Evolutionary conservation across 768 basidiomycete genomes (phyloP).

Genomic region (Multifurca ochricompacta): DNA sequence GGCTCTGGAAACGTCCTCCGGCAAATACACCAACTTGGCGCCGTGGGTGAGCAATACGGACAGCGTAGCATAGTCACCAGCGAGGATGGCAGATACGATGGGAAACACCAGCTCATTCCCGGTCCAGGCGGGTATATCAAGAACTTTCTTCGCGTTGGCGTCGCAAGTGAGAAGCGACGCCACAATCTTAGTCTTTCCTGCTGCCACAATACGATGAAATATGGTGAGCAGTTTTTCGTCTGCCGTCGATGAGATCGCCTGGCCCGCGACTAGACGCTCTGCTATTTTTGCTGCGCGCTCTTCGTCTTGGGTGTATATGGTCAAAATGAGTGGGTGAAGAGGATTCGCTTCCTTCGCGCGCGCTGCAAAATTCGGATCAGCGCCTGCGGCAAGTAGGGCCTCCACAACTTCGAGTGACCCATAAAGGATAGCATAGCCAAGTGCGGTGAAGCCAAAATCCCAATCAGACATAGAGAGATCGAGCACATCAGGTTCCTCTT

Average conservation of each 20-base stretch:
- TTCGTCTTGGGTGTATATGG: constrained; percentile 23
- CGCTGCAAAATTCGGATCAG: constrained; percentile 35
- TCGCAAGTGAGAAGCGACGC: constrained; percentile 25
- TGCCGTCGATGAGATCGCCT: constrained; percentile 27
- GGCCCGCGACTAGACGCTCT: constrained; percentile 26
- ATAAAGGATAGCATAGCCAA: constrained; percentile 43
- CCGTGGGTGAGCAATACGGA: constrained; percentile 28
- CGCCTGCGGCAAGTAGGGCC: constrained; percentile 39
- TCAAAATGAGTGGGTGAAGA: constrained; percentile 27
- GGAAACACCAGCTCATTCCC: constrained; percentile 21
- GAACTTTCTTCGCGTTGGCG: constrained; percentile 27
- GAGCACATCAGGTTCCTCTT: constrained; percentile 46
- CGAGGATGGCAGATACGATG: constrained; percentile 25
- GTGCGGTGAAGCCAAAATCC: constrained; percentile 49
- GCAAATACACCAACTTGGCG: constrained; percentile 22
- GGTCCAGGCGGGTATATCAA: constrained; percentile 24
- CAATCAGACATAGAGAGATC: constrained; percentile 48
- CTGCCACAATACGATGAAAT: constrained; percentile 27
- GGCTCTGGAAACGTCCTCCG: constrained; percentile 25
- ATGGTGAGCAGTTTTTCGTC: constrained; percentile 26
- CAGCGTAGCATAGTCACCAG: constrained; percentile 24
- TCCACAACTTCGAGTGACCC: constrained; percentile 40
- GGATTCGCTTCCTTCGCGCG: constrained; percentile 23
- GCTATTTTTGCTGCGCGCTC: constrained; percentile 23
- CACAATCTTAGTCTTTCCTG: constrained; percentile 23